These are phyloP conservation scores for Linum trigynum DNA, from an alignment of 345 rosid genomes.

Conservation along the genomic window DNA sequence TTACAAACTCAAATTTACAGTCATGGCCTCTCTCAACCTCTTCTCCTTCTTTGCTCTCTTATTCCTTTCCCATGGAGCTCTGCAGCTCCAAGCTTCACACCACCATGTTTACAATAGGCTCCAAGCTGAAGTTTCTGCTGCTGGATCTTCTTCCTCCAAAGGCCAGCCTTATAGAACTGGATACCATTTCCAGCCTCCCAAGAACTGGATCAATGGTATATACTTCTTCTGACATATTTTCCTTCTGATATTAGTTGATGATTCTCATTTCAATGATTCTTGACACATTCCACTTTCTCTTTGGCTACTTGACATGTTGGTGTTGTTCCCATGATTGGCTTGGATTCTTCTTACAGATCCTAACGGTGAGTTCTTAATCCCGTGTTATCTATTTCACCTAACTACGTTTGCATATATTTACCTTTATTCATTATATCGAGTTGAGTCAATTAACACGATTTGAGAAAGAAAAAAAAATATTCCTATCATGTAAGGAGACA, in stretches of 20 bases:
- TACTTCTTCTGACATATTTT: not conserved
- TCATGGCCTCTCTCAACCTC: too few species aligned
- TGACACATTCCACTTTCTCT: conserved; percentile 5
- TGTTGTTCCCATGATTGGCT: conserved; percentile 13
- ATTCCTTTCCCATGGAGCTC: not conserved
- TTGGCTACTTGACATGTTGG: conserved; percentile 5
- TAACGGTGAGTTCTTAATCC: conserved; percentile 42
- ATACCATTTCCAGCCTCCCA: conserved; percentile 63
- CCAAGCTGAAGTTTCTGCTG: not conserved
- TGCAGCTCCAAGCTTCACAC: not conserved
- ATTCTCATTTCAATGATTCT: conserved; percentile 2
- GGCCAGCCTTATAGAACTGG: conserved; percentile 56
- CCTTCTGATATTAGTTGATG: not conserved
- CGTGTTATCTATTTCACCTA: not conserved
- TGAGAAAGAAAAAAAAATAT: too few species aligned
- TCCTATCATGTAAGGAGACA: too few species aligned
- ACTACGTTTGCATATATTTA: not conserved
- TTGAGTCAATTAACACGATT: not conserved
- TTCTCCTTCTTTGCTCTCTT: not conserved
- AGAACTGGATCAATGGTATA: conserved; percentile 75
- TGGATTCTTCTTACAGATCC: conserved; percentile 46
- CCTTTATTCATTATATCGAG: not conserved
- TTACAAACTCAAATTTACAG: too few species aligned
- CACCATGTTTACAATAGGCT: not conserved
- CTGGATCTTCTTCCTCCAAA: not conserved